Evolutionary conservation across 2,329 filamentous ascomycete species (phyloP).

Genomic region (Colletotrichum caudatum): DNA sequence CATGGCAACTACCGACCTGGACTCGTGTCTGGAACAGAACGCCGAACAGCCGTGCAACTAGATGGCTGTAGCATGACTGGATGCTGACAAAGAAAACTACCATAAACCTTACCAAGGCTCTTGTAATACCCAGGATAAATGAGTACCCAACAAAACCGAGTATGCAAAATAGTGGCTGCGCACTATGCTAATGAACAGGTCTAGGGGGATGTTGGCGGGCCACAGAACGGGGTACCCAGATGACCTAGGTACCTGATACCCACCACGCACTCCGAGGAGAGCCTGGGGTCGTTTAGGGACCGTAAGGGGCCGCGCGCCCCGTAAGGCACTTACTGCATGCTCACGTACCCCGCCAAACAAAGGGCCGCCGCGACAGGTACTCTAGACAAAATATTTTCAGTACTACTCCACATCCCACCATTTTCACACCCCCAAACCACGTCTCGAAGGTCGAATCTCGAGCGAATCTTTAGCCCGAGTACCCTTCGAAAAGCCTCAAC

Average conservation of each 20-base stretch:
- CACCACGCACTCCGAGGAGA: slow-evolving; percentile 1
- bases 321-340: slow-evolving; percentile 24
- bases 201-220: neutral
- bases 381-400: slow-evolving; percentile 40
- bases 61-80: neutral
- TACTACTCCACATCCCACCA: slow-evolving; percentile 39
- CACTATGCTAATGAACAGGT: slow-evolving; percentile 17
- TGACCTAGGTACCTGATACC: slow-evolving; percentile 19
- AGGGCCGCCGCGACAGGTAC: slow-evolving; percentile 19
- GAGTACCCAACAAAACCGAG: too few relatives aligned
- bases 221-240: slow-evolving; percentile 1
- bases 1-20: too few relatives aligned
- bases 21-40: neutral
- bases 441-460: slow-evolving; percentile 35
- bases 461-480: slow-evolving; percentile 34
- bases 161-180: neutral
- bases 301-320: slow-evolving; percentile 26
- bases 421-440: slow-evolving; percentile 39
- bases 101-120: neutral
- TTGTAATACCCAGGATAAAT: neutral
- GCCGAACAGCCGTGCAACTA: neutral
- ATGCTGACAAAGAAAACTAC: neutral
- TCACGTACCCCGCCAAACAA: slow-evolving; percentile 35
- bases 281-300: neutral
- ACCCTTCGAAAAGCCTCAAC: slow-evolving; percentile 36